These are phyloP conservation scores for Nasturtium officinale DNA, from an alignment of 345 rosid genomes.

Conservation along the genomic window DNA sequence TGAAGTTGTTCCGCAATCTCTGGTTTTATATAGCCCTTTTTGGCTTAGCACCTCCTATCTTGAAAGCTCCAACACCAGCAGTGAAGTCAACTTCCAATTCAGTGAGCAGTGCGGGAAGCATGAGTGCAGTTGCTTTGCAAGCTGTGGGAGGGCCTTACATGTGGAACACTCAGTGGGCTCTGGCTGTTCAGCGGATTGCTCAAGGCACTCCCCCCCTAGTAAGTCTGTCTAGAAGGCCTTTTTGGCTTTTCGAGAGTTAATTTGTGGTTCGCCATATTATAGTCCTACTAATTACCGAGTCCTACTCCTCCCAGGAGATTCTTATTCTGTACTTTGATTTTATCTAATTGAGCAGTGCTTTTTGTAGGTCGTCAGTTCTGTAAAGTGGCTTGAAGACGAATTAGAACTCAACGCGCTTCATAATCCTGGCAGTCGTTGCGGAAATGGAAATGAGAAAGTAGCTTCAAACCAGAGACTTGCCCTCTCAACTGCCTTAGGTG, in stretches of 20 bases:
- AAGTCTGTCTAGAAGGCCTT: constrained; percentile 51
- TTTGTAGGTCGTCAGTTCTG: constrained; percentile 89
- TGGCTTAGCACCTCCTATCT: constrained; percentile 95
- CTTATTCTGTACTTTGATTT: constrained; percentile 10
- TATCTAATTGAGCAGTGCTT: constrained; percentile 25
- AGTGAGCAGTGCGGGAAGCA: constrained; percentile 76
- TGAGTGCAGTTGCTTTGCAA: constrained; percentile 72
- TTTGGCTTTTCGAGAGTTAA: background rate
- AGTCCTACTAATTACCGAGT: constrained; percentile 2
- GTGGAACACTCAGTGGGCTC: constrained; percentile 84
- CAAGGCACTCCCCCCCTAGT: constrained; percentile 99
- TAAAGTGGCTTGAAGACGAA: constrained; percentile 99
- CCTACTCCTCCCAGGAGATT: constrained; percentile 15
- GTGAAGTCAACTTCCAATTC: constrained; percentile 72
- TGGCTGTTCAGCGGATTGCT: constrained; percentile 90
- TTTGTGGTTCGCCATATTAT: constrained; percentile 27
- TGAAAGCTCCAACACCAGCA: constrained; percentile 55
- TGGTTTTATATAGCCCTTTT: constrained; percentile 98
- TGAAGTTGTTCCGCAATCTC: constrained; percentile 94
- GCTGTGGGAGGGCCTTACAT: constrained; percentile 97
- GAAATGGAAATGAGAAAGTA: constrained; percentile 92
- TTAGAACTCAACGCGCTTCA: constrained; percentile 96
- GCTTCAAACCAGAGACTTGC: constrained; percentile 84
- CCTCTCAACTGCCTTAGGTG: constrained; percentile 95
- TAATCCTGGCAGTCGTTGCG: constrained; percentile 91